Conservation (phyloP, 495 filamentous ascomycete species). For the Cercophora scortea region DNA sequence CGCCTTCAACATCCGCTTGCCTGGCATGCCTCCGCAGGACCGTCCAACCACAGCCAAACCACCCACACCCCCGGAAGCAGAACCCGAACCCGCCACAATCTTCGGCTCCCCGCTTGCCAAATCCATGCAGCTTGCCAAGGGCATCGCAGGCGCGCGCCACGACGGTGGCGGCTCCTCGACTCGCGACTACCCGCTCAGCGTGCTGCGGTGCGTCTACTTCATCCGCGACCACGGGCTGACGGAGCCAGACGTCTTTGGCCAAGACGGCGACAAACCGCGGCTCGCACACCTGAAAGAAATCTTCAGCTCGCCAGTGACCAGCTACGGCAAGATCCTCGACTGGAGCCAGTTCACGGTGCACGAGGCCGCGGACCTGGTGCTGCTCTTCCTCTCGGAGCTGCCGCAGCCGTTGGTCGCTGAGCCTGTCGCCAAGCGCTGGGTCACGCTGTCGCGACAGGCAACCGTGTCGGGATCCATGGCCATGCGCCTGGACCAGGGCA, state of each 20-base stretch:
- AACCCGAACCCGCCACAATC: constrained; percentile 13
- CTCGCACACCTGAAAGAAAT: constrained; percentile 26
- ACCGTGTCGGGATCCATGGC: constrained; percentile 22
- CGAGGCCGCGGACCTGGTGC: constrained; percentile 32
- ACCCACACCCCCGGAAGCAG: constrained; percentile 7
- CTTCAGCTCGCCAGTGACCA: constrained; percentile 23
- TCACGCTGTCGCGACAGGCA: constrained; percentile 29
- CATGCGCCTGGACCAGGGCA: constrained; percentile 30
- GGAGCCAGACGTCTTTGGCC: constrained; percentile 30
- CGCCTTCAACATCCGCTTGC: neutral
- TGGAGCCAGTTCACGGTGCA: constrained; percentile 30
- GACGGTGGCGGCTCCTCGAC: constrained; percentile 25
- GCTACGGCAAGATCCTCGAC: constrained; percentile 32
- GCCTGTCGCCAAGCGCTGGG: constrained; percentile 29
- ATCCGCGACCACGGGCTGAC: constrained; percentile 28
- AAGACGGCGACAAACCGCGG: constrained; percentile 23
- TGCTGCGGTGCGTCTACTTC: constrained; percentile 36
- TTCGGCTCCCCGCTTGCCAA: constrained; percentile 30
- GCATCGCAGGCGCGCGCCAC: constrained; percentile 30
- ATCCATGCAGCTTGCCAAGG: constrained; percentile 33
- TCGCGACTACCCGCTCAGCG: constrained; percentile 33
- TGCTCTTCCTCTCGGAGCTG: constrained; percentile 33
- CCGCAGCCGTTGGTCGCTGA: constrained; percentile 30
- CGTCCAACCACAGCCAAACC: neutral
- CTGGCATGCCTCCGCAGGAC: neutral